Conservation (phyloP, 345 rosid genomes). For the Aquilaria sinensis region DNA sequence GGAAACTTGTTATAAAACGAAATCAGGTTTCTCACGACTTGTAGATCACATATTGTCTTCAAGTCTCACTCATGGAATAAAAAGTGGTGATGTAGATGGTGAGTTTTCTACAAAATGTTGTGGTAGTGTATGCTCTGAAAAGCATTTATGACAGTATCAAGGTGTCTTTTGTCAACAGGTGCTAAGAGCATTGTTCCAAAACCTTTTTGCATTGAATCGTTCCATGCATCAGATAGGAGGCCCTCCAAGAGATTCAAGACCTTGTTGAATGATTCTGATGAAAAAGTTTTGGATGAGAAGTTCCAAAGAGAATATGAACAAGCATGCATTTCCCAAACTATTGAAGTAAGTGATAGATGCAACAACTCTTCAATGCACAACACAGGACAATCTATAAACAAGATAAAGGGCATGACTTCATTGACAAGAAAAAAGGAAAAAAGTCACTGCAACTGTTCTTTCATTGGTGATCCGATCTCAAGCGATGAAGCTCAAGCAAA, state of each 20-base stretch:
- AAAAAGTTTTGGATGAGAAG: conserved; percentile 20
- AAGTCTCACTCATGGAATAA: conserved; percentile 18
- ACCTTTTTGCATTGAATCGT: conserved; percentile 11
- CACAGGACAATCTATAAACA: conserved; percentile 22
- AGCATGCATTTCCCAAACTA: conserved; percentile 16
- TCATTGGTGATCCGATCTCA: conserved; percentile 70
- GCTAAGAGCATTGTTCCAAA: conserved; percentile 2
- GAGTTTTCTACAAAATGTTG: conserved; percentile 11
- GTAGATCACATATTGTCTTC: conserved; percentile 23
- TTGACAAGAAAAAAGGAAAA: conserved; percentile 16
- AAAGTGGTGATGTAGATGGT: conserved; percentile 16
- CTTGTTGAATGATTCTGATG: conserved; percentile 18
- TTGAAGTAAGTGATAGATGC: conserved; percentile 12
- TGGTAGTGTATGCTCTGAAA: conserved; percentile 11
- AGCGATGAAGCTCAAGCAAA: conserved; percentile 62
- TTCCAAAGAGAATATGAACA: conserved; percentile 1
- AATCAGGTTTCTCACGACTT: conserved; percentile 6
- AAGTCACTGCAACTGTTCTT: conserved; percentile 15
- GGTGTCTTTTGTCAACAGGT: background rate
- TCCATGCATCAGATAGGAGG: conserved; percentile 19
- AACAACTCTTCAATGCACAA: conserved; percentile 12
- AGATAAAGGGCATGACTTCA: conserved; percentile 19
- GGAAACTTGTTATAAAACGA: conserved; percentile 4
- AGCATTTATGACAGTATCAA: conserved; percentile 9
- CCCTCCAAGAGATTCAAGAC: conserved; percentile 30